A percentile compares a stretch with the other conserved stretches of the same genome.
Conservation (phyloP, 495 filamentous ascomycete species). For the Aspergillus conjunctus region DNA sequence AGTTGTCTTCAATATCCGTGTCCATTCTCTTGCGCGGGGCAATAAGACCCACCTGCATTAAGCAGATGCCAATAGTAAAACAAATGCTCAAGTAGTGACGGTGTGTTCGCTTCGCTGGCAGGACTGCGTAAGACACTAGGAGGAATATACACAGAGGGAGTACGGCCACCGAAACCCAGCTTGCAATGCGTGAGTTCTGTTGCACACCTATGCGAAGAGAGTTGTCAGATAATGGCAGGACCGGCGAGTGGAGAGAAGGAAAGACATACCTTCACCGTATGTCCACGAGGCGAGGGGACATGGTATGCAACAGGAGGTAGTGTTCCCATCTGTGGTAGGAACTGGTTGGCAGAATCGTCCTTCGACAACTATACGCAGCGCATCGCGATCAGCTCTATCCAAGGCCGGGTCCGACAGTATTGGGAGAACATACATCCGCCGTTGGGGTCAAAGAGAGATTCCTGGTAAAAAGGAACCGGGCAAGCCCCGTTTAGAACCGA, state of each 20-base stretch:
- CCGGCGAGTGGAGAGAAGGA: background rate
- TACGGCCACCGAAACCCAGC: constrained; percentile 78
- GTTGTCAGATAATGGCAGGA: background rate
- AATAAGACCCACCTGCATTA: constrained; percentile 70
- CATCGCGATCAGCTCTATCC: constrained; percentile 10
- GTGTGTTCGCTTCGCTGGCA: constrained; percentile 88
- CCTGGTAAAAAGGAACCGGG: constrained; percentile 65
- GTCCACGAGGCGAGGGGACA: constrained; percentile 85
- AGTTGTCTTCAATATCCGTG: background rate
- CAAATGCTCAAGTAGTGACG: constrained; percentile 92
- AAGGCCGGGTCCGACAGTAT: background rate
- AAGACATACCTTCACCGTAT: constrained; percentile 69
- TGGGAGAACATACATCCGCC: constrained; percentile 62
- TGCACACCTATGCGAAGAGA: constrained; percentile 10
- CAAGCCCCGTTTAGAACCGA: constrained; percentile 52
- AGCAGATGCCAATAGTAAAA: constrained; percentile 69
- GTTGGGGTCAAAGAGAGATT: constrained; percentile 54
- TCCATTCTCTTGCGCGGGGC: background rate
- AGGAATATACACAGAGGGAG: constrained; percentile 74
- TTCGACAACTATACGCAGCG: constrained; percentile 55
- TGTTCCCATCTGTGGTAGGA: constrained; percentile 37
- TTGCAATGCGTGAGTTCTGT: constrained; percentile 60
- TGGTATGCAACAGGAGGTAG: constrained; percentile 75
- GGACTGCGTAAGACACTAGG: constrained; percentile 75
- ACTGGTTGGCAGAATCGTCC: constrained; percentile 67